Base-by-base conservation (phyloP, 345 rosid genomes). In the Atalantia buxifolia region DNA sequence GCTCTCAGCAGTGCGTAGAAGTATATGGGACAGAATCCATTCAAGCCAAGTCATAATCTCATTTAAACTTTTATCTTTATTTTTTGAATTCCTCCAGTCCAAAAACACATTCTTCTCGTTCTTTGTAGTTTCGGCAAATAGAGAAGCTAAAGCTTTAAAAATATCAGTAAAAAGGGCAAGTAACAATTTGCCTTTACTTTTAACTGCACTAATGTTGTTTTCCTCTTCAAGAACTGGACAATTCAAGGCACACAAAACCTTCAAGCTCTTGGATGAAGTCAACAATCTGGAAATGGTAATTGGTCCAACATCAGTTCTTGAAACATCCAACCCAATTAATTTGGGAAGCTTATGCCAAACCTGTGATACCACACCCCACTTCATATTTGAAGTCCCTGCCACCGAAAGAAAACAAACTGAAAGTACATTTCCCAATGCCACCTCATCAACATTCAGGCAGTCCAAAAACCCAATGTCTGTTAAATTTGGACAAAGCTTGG, bases 311-410 rank as follows among this genome's bases (percentile, higher is more conserved):
- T 90, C 94, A 62, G 96, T 92, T 85, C 96, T 87, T 8, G 98
- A 93, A 73, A 93, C 98, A 88, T 93, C 98, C 82, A 93, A 81
- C 65, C 90, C 88, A 22, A 77, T 69, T 79, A 93, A 83, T 36
- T 86, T 88, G 48, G 98, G 96, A 67, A 93, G 91, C 81, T 83
- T 89, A 81, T 83, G 85, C 98, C 96, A 93, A 66, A 72, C 62
- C 42, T 83, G 82, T 5, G 96, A 88, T 69, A 89, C 92, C 61
- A 86, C 81, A 3, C 82, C 83, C 98, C 98, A 93, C 72, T 90
- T 90, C 80, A 92, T 84, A 85, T 87, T 92, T 66, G 92, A 89
- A 24, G 98, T 90, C 80, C 98, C 98, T 27, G 98, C 92, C 77
- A 93, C 90, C 40, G 98, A 90, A 62, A 93, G 92, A 69, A 87